Percentiles rank a stretch among this genome's conserved stretches.
Evolutionary conservation across 441 rosid species (phyloP).

Genomic region (Euphorbia schlechtendalii): DNA sequence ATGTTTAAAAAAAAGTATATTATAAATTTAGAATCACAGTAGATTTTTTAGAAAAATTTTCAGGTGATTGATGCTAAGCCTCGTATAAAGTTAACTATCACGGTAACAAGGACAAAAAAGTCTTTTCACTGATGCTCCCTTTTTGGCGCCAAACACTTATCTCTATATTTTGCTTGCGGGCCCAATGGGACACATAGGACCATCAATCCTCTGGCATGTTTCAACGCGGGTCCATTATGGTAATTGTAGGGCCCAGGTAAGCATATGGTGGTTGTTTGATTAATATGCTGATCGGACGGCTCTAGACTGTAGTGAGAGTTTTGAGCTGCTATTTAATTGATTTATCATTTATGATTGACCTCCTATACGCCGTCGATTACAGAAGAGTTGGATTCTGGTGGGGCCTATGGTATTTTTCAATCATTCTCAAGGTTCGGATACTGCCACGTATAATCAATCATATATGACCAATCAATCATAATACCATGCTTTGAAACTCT

Average conservation of each 20-base stretch:
- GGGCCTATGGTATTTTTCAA: background rate
- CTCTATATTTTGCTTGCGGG: background rate
- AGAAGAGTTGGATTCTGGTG: background rate
- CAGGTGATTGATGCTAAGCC: too few species aligned
- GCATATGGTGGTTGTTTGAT: constrained; percentile 15
- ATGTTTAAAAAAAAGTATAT: too few species aligned
- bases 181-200: constrained; percentile 13
- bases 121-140: background rate
- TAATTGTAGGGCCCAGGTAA: constrained; percentile 9
- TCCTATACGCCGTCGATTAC: background rate
- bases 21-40: too few species aligned
- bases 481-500: too few species aligned
- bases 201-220: constrained; percentile 12
- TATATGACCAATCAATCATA: too few species aligned
- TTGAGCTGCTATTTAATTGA: too few species aligned
- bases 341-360: background rate
- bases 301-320: too few species aligned
- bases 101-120: constrained; percentile 5
- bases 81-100: too few species aligned
- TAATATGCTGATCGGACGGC: too few species aligned
- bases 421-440: constrained; percentile 5
- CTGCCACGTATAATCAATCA: constrained; percentile 21
- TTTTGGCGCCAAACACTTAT: background rate
- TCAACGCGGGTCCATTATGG: constrained; percentile 1
- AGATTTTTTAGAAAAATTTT: too few species aligned